Base-by-base conservation (phyloP, 2,329 filamentous ascomycete species). In the Cordyceps javanica region DNA sequence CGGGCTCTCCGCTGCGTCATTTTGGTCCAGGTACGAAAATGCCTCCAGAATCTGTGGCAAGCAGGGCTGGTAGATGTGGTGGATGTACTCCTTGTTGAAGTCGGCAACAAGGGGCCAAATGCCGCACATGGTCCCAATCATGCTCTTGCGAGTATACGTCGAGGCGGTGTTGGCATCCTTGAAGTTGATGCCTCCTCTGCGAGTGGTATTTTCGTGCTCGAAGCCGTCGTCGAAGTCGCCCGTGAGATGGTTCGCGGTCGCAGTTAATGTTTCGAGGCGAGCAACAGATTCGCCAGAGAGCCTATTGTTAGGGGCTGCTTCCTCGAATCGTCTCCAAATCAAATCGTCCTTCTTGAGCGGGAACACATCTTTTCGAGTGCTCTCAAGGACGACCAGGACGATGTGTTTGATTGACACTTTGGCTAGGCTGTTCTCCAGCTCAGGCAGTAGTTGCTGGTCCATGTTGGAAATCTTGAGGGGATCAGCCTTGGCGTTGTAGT, bases 1-100 rank as follows among this genome's bases (percentile, higher is more conserved):
- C 7, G 63, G 65, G 48, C 62, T 71, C 23, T 62, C 66, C 9
- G 59, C 52, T 0, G 51, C 39, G 5, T 57, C 57, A 6, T 57
- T 42, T 2, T 57, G 39, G 1, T 52, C 59, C 13, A 64, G 61
- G 1, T 68, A 51, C 1, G 61, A 30, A 28, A 58, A 54, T 16
- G 57, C 57, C 41, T 70, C 72, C 48, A 74, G 55, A n/a, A 68
- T 67, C 9, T 73, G 65, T 6, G 73, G 62, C n/a, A 72, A 59
- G n/a, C 72, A 75, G 0, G 76, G 75, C 46, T 77, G 73, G 60
- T 77, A 77, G 21, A 76, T 66, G 55, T 75, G 70, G 32, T 75
- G 68, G 3, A 67, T 61, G 52, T 70, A 70, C 58, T 77, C 75
- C 23, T 69, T 66, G 42, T 77, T 76, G 55, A 74, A 75, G 32